Conservation (phyloP, 345 rosid species). For the Moricandia moricandioides region DNA sequence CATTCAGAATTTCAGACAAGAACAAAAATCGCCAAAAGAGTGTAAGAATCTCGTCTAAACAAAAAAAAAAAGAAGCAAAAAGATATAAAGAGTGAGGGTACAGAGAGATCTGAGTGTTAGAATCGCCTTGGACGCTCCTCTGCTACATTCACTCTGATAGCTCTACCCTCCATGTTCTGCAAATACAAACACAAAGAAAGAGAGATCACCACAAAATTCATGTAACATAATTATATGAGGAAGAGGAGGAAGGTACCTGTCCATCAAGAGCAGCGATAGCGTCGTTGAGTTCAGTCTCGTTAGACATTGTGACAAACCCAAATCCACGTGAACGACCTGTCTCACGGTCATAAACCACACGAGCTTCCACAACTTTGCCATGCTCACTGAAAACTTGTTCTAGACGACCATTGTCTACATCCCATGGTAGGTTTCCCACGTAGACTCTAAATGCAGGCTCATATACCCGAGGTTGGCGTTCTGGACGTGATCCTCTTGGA, state of each 20-base stretch:
- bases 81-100: background rate
- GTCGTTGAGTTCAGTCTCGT: conserved; percentile 70
- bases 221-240: conserved; percentile 2
- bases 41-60: conserved; percentile 33
- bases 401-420: conserved; percentile 63
- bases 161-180: conserved; percentile 84
- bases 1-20: conserved; percentile 26
- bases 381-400: conserved; percentile 86
- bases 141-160: conserved; percentile 83
- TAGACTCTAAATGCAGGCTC: conserved; percentile 59
- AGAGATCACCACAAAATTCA: background rate
- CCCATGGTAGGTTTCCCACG: conserved; percentile 91
- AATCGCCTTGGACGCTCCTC: conserved; percentile 79
- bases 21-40: conserved; percentile 30
- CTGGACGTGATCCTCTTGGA: conserved; percentile 71
- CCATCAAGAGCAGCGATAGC: conserved; percentile 95
- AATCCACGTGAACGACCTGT: conserved; percentile 95
- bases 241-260: conserved; percentile 47
- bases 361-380: conserved; percentile 80
- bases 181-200: conserved; percentile 12
- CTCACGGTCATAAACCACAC: conserved; percentile 78
- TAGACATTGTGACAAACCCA: conserved; percentile 85
- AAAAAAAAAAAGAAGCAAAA: conserved; percentile 19
- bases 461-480: conserved; percentile 56
- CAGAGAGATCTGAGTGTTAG: conserved; percentile 32